Evolutionary conservation across 495 filamentous ascomycete genomes (phyloP).

Genomic region (Aspergillus nanangensis): DNA sequence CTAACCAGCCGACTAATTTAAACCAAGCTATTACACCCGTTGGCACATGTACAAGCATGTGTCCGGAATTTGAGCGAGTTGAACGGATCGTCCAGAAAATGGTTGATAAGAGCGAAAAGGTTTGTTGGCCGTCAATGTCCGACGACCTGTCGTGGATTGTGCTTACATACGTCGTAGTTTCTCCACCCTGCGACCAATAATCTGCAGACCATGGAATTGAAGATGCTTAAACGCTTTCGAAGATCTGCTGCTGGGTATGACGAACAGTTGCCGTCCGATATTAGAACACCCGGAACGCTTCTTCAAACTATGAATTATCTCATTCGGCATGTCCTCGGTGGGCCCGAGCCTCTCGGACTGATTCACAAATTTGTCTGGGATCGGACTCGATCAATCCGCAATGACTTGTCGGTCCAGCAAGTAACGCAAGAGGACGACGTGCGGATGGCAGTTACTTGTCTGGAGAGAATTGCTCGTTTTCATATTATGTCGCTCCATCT

Average conservation of each 20-base stretch:
- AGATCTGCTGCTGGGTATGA: constrained; percentile 91
- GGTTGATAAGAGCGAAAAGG: constrained; percentile 59
- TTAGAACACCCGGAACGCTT: constrained; percentile 73
- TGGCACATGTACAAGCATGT: constrained; percentile 91
- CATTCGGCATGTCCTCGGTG: constrained; percentile 65
- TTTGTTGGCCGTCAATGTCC: too few relatives aligned
- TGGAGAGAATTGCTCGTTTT: constrained; percentile 86
- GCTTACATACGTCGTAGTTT: constrained; percentile 17
- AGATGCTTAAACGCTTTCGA: constrained; percentile 82
- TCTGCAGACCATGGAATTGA: constrained; percentile 43
- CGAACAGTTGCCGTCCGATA: constrained; percentile 85
- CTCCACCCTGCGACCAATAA: constrained; percentile 32
- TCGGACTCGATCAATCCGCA: constrained; percentile 83
- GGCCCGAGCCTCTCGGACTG: constrained; percentile 56
- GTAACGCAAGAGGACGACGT: constrained; percentile 63
- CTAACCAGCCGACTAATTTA: constrained; percentile 74
- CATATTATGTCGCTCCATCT: constrained; percentile 87
- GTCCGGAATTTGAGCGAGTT: constrained; percentile 82
- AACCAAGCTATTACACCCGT: constrained; percentile 82
- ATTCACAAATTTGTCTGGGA: constrained; percentile 93
- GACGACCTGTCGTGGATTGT: constrained; percentile 1
- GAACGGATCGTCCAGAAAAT: constrained; percentile 68
- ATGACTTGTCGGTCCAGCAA: constrained; percentile 90
- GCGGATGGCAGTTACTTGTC: constrained; percentile 68
- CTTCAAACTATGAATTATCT: constrained; percentile 79